phyloP scores from a whole-genome alignment of 768 basidiomycete genomes.

The Cytidiella melzeri region DNA sequence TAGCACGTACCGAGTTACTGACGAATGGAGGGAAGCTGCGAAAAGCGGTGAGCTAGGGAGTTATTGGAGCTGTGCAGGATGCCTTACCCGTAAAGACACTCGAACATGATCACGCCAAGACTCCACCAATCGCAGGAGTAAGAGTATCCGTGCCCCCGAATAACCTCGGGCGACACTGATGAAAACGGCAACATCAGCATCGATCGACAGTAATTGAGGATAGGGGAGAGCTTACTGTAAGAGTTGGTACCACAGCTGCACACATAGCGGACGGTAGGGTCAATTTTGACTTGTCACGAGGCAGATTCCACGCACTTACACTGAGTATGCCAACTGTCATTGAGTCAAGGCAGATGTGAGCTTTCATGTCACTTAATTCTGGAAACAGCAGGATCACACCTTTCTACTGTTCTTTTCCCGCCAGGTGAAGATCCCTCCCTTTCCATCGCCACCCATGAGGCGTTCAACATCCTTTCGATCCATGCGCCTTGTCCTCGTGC shows the following conservation, averaged over 20 bases:
- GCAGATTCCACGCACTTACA: constrained; percentile 45
- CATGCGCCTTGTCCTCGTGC: constrained; percentile 71
- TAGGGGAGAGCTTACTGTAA: constrained; percentile 54
- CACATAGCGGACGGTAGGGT: constrained; percentile 18
- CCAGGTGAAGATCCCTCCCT: constrained; percentile 89
- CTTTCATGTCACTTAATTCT: constrained; percentile 19
- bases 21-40: constrained; percentile 84
- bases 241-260: constrained; percentile 79
- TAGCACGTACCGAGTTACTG: constrained; percentile 72
- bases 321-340: constrained; percentile 75
- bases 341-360: constrained; percentile 11
- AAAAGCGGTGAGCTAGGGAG: constrained; percentile 9
- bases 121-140: constrained; percentile 99
- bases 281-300: constrained; percentile 5
- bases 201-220: constrained; percentile 15
- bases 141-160: constrained; percentile 86
- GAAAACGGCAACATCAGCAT: constrained; percentile 15
- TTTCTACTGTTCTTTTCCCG: constrained; percentile 89
- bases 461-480: constrained; percentile 76
- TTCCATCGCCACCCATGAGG: constrained; percentile 79
- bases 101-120: constrained; percentile 94
- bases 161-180: constrained; percentile 86
- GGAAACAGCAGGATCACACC: constrained; percentile 43
- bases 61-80: constrained; percentile 10
- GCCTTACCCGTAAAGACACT: constrained; percentile 85